phyloP scores from a whole-genome alignment of 1,284 basidiomycete genomes.

The Ganoderma boninense region DNA sequence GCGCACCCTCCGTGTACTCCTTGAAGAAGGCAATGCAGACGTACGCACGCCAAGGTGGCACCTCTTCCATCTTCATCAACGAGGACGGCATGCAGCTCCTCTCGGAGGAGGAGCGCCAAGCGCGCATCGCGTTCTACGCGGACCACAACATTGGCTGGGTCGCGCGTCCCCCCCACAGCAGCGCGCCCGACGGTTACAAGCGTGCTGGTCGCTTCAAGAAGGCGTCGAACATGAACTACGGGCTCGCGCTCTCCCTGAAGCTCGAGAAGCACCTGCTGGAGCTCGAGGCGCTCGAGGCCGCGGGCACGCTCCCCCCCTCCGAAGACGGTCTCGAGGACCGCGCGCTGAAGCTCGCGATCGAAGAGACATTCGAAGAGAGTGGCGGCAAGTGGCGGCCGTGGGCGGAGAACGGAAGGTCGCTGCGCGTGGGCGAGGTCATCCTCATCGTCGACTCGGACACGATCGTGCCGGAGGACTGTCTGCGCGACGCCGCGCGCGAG shows the following conservation, averaged over 20 bases:
- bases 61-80: conserved; percentile 78
- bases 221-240: conserved; percentile 68
- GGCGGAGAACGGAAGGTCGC: conserved; percentile 66
- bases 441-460: conserved; percentile 85
- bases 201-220: conserved; percentile 71
- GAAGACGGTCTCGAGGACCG: conserved; percentile 63
- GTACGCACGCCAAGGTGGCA: conserved; percentile 84
- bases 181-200: conserved; percentile 53
- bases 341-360: conserved; percentile 70
- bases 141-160: conserved; percentile 65
- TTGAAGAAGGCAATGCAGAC: conserved; percentile 89
- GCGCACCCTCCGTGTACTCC: conserved; percentile 79
- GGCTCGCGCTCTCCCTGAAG: conserved; percentile 56
- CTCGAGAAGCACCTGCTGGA: conserved; percentile 57
- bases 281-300: conserved; percentile 52
- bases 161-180: conserved; percentile 58
- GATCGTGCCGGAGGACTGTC: conserved; percentile 87
- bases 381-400: conserved; percentile 66
- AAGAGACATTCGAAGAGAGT: conserved; percentile 70
- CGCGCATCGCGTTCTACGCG: conserved; percentile 56
- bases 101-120: conserved; percentile 45
- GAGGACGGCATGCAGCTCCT: conserved; percentile 72
- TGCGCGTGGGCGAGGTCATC: conserved; percentile 71
- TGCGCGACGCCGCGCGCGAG: conserved; percentile 86
- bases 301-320: conserved; percentile 29